Evolutionary conservation across 2,329 filamentous ascomycete species (phyloP), one percentile per base, ranked within the genome.

Genomic region (Periglandula ipomoeae): DNA sequence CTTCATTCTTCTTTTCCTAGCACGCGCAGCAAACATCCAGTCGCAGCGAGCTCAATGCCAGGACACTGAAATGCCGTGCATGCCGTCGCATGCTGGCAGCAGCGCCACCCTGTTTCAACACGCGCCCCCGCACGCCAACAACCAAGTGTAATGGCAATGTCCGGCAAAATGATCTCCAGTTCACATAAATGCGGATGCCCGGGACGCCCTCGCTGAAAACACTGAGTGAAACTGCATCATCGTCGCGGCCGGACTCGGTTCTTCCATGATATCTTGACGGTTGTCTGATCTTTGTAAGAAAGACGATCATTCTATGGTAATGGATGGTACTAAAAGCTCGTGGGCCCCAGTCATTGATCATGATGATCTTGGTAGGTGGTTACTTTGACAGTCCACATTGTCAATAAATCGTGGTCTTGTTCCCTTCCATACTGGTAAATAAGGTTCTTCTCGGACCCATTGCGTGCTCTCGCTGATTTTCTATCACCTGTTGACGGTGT

Each of bases 91-190:
- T 38, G 34, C 26, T 30, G 17, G 22, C 24, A 4, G 32, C 13
- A 26, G 52, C 53, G 54, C 55, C 56, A 54, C 54, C 43, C 41
- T 50, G 56, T 58, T 58, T 58, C 56, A 55, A 55, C 47, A 44
- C 26, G 6, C 35, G n/a, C 35, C 35, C 8, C 35, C 35, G 19
- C 8, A 17, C n/a, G 15, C 30, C 30, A 15, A 32, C 10, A 8
- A 38, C 5, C 35, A 13, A 13, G 9, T 17, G 9, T 8, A 10
- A 32, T 11, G 11, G 11, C 30, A 32, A 32, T 19, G 35, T 38
- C n/a, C 35, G n/a, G 35, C 35, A 38, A 17, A 19, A 17, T 9
- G 17, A 38, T n/a, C 35, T 38, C 15, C 35, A 38, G 15, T 38
- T n/a, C 2, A n/a, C n/a, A n/a, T n/a, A n/a, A n/a, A n/a, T n/a